Conservation (phyloP, 495 filamentous ascomycete genomes). For the Xylaria palmicola region DNA sequence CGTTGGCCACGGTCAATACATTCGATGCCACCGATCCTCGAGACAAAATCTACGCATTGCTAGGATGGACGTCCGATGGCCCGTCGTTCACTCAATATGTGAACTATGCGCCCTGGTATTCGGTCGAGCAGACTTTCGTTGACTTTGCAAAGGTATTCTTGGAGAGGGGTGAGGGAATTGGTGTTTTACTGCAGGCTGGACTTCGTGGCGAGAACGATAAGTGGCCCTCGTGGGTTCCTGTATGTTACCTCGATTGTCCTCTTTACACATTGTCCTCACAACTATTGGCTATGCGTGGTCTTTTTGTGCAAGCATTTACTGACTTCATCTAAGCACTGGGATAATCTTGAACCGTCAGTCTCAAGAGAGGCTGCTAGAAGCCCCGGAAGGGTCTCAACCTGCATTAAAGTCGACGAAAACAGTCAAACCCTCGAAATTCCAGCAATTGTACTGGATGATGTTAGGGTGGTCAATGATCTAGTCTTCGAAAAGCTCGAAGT, state of each 20-base stretch:
- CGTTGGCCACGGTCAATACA: slow-evolving; percentile 1
- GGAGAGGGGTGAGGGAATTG: not conserved
- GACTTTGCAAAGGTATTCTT: not conserved
- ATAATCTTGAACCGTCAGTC: not conserved
- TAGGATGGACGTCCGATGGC: slow-evolving; percentile 6
- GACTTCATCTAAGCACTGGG: not conserved
- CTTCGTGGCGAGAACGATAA: not conserved
- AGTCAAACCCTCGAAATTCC: not conserved
- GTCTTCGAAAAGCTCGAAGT: not conserved
- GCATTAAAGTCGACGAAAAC: not conserved
- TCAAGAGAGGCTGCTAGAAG: not conserved
- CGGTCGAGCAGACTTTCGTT: not conserved
- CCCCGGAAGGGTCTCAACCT: not conserved
- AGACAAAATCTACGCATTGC: slow-evolving; percentile 16
- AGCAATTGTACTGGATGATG: not conserved
- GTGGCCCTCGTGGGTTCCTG: slow-evolving; percentile 5
- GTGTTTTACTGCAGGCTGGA: not conserved
- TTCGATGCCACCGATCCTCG: slow-evolving; percentile 11
- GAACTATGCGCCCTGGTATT: not conserved
- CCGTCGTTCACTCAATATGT: not conserved
- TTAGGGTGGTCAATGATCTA: not conserved
- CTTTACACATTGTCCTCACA: no score
- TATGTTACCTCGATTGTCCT: not conserved
- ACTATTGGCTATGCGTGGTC: not conserved
- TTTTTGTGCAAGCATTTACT: not conserved